Conservation (phyloP, 208 protist species). For the Leishmania braziliensis region DNA sequence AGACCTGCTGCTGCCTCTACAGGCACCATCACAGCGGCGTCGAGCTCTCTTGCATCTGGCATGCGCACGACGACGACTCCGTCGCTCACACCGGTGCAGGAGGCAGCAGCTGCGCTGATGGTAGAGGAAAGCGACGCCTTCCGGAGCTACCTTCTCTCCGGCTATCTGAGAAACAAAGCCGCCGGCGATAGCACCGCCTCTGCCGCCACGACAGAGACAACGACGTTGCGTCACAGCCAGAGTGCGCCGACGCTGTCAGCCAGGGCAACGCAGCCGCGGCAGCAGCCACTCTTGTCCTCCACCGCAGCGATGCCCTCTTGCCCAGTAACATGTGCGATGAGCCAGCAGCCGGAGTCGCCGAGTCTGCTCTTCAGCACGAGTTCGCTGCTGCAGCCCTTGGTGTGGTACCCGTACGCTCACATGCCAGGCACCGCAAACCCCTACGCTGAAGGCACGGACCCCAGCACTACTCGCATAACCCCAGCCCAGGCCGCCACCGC, state of each 20-base stretch:
- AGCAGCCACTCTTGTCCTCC: not conserved
- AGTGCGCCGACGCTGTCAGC: slow-evolving; percentile 7
- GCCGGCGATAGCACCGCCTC: not conserved
- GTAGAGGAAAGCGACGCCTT: slow-evolving; percentile 26
- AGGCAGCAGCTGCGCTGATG: slow-evolving; percentile 21
- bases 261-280: not conserved
- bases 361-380: not conserved
- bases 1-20: not conserved
- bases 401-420: slow-evolving; percentile 44
- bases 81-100: slow-evolving; percentile 17
- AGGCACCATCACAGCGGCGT: not conserved
- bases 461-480: slow-evolving; percentile 8
- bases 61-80: not conserved
- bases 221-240: slow-evolving; percentile 8
- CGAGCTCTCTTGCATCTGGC: not conserved
- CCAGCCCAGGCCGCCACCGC: slow-evolving; percentile 23
- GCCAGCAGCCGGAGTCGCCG: not conserved
- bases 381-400: slow-evolving; percentile 34
- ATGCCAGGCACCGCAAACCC: slow-evolving; percentile 38
- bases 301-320: not conserved
- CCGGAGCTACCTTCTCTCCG: slow-evolving; percentile 14
- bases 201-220: not conserved
- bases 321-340: not conserved
- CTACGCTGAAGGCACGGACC: slow-evolving; percentile 30
- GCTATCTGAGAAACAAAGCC: slow-evolving; percentile 11